Evolutionary conservation across 805 yeast genomes (phyloP).

Genomic region (Torulaspora microellipsoides): DNA sequence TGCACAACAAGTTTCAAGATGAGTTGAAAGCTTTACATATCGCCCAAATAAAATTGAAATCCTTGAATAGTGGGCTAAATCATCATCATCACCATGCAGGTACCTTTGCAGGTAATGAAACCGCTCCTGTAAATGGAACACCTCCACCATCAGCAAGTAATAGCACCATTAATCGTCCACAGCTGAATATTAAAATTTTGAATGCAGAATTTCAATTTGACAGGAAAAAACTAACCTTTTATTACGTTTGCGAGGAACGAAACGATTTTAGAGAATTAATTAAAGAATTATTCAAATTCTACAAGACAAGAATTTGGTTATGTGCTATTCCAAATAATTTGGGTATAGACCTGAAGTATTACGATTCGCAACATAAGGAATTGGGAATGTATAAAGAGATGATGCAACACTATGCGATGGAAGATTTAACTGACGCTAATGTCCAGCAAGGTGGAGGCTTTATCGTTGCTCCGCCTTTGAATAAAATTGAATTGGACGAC

Average conservation of each 20-base stretch:
- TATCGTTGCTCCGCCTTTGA: constrained; percentile 28
- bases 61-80: constrained; percentile 25
- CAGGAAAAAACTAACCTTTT: constrained; percentile 69
- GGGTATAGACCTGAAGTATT: constrained; percentile 30
- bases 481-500: constrained; percentile 31
- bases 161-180: constrained; percentile 22
- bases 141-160: constrained; percentile 26
- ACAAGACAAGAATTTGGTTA: constrained; percentile 78
- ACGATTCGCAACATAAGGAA: constrained; percentile 31
- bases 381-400: constrained; percentile 33
- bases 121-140: background rate
- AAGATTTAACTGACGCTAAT: constrained; percentile 24
- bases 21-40: constrained; percentile 68
- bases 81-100: constrained; percentile 18
- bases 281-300: constrained; percentile 67
- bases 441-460: constrained; percentile 15
- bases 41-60: constrained; percentile 49
- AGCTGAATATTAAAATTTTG: constrained; percentile 53
- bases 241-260: constrained; percentile 59
- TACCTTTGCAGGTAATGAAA: background rate
- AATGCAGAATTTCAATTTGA: constrained; percentile 83
- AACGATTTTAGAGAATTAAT: constrained; percentile 71
- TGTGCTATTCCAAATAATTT: constrained; percentile 56
- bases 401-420: constrained; percentile 30
- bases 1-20: constrained; percentile 61